Evolutionary conservation across 2,329 filamentous ascomycete genomes (phyloP).

Genomic region (Fusarium caatingaense): DNA sequence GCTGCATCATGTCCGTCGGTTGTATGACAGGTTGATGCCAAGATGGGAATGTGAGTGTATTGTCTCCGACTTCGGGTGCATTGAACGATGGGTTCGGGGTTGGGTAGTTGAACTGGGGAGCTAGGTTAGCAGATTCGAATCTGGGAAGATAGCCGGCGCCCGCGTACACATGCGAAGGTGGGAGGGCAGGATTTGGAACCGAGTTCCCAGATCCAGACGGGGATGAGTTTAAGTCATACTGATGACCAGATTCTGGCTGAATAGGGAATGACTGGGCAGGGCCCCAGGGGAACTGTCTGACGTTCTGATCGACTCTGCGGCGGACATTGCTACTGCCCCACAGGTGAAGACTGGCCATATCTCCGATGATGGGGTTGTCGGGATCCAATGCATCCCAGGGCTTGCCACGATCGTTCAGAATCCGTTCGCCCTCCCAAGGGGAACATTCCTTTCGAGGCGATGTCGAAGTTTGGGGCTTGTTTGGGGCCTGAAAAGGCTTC

Average conservation of each 20-base stretch:
- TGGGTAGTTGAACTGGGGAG: not conserved
- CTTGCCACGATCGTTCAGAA: not conserved
- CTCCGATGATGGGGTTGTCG: not conserved
- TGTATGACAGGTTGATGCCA: not conserved
- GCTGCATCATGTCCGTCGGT: not conserved
- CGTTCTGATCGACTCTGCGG: not conserved
- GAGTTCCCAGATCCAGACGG: not conserved
- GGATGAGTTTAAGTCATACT: not conserved
- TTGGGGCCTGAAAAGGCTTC: not conserved
- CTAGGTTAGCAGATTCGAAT: not conserved
- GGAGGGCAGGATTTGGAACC: not conserved
- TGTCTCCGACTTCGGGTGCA: not conserved
- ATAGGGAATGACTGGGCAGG: not conserved
- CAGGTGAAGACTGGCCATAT: not conserved
- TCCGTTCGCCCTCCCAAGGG: no score
- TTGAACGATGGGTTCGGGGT: not conserved
- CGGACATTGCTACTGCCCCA: not conserved
- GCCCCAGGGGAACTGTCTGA: not conserved
- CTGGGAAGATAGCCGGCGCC: not conserved
- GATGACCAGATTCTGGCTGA: not conserved
- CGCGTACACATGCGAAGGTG: not conserved
- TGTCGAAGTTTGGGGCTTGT: not conserved
- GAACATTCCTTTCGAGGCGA: not conserved
- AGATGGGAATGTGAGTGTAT: not conserved
- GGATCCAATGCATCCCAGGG: not conserved